A percentile compares a stretch with the other conserved stretches of the same genome.
Evolutionary conservation across 208 protist species (phyloP).

Genomic region (Tritrichomonas musculus): DNA sequence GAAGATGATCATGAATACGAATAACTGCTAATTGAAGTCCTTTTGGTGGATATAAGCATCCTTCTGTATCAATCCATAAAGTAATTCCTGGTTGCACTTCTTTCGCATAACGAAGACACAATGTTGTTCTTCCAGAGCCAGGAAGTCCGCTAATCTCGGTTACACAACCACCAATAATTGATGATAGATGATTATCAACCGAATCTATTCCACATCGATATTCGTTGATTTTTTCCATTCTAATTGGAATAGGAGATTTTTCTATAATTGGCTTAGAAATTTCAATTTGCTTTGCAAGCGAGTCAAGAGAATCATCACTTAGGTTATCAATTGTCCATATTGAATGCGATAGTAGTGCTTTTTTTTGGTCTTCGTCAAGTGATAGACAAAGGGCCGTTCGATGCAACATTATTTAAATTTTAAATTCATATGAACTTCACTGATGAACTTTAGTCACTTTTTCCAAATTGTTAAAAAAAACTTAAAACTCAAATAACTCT

Average conservation of each 20-base stretch:
- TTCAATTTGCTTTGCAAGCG: not conserved
- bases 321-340: not conserved
- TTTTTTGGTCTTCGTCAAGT: not conserved
- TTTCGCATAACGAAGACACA: not conserved
- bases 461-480: not conserved
- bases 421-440: not conserved
- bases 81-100: not conserved
- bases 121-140: not conserved
- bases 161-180: not conserved
- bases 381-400: not conserved
- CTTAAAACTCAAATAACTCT: not conserved
- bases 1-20: not conserved
- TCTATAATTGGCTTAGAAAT: not conserved
- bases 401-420: not conserved
- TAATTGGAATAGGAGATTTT: not conserved
- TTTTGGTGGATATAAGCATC: not conserved
- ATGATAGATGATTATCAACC: not conserved
- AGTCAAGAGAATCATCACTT: not conserved
- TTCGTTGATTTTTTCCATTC: not conserved
- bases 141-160: constrained; percentile 14
- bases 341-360: not conserved
- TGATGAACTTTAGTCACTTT: not conserved
- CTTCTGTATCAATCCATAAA: constrained; percentile 30
- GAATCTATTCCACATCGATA: not conserved
- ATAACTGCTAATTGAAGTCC: not conserved